Conservation (phyloP, 306 rosid species). For the Corylus americana region DNA sequence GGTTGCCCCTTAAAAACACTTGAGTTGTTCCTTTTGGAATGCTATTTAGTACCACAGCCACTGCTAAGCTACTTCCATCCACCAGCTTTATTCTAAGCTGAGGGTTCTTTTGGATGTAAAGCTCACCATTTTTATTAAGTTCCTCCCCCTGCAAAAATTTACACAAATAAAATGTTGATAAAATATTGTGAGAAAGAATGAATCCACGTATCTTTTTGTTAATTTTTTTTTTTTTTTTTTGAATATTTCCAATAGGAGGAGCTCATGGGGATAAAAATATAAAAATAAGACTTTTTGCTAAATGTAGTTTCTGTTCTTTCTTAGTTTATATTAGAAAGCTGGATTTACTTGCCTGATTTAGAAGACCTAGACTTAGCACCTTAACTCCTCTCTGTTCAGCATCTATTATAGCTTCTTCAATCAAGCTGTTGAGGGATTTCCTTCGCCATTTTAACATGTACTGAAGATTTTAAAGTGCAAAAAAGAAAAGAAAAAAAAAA, state of each 20-base stretch:
- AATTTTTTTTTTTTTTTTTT: too few species aligned
- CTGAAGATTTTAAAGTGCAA: neutral
- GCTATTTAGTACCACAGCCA: conserved; percentile 32
- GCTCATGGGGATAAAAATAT: too few species aligned
- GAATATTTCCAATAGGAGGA: too few species aligned
- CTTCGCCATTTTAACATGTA: neutral
- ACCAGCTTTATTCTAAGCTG: conserved; percentile 39
- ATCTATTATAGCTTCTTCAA: neutral
- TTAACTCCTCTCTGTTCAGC: neutral
- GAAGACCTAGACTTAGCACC: neutral
- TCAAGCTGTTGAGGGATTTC: neutral
- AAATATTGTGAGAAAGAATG: too few species aligned
- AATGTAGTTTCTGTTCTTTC: too few species aligned
- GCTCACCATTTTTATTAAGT: conserved; percentile 39
- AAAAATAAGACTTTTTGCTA: too few species aligned
- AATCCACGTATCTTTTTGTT: too few species aligned
- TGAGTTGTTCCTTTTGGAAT: conserved; percentile 45
- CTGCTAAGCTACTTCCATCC: conserved; percentile 47
- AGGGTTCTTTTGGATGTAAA: conserved; percentile 34
- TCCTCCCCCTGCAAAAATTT: conserved; percentile 32
- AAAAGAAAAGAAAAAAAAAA: too few species aligned
- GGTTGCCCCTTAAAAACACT: conserved; percentile 42
- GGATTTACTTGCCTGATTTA: conserved; percentile 1
- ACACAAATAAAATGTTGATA: too few species aligned
- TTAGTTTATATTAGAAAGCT: too few species aligned